Conservation (phyloP, 768 basidiomycete genomes). For the Mycena leptocephala region DNA sequence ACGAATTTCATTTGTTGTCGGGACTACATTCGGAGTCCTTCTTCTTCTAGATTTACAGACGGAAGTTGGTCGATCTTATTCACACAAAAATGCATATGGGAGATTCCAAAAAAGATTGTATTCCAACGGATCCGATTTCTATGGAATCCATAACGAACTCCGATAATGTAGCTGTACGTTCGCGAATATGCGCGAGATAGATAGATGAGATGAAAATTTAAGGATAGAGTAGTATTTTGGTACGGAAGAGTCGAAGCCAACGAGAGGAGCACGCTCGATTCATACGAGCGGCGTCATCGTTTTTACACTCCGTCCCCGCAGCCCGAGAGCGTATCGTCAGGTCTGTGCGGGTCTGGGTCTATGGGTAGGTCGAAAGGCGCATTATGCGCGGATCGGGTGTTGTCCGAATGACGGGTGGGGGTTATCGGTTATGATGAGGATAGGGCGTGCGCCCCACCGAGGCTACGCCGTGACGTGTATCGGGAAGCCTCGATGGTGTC, state of each 20-base stretch:
- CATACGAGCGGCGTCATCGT: not conserved
- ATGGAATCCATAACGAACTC: not conserved
- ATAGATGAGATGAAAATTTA: not conserved
- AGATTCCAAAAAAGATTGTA: not conserved
- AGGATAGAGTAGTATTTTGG: not conserved
- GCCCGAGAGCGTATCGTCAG: conserved; percentile 7
- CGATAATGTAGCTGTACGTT: not conserved
- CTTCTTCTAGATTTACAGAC: no score
- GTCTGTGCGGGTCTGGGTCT: not conserved
- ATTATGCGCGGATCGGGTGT: not conserved
- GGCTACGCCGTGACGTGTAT: not conserved
- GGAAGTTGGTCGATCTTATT: no score
- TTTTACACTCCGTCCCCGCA: not conserved
- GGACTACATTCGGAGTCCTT: no score
- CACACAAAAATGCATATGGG: no score
- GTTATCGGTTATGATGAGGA: not conserved
- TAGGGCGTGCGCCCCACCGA: not conserved
- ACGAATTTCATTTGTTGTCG: no score
- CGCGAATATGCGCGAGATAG: not conserved
- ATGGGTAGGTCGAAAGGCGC: not conserved
- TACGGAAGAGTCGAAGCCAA: no score
- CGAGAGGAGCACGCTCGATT: not conserved
- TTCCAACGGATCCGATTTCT: not conserved
- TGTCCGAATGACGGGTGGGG: not conserved
- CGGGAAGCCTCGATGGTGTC: not conserved